Evolutionary conservation across 2,329 filamentous ascomycete genomes (phyloP).

Genomic region (Tolypocladium capitatum): DNA sequence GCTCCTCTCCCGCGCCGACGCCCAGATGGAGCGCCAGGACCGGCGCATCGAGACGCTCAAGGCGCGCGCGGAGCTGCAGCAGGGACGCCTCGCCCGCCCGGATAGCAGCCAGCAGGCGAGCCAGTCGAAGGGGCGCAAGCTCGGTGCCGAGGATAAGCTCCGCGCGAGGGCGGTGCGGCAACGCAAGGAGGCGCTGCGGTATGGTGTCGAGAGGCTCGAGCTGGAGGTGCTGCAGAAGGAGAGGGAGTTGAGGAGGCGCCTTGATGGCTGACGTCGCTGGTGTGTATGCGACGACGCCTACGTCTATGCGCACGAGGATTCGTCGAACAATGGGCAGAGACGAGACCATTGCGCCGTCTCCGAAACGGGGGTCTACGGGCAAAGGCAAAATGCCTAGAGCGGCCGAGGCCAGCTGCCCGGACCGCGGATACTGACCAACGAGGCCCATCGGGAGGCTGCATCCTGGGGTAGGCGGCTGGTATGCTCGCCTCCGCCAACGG

Average conservation of each 20-base stretch:
- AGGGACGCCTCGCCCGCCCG: conserved; percentile 42
- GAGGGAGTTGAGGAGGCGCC: conserved; percentile 39
- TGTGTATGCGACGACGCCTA: neutral
- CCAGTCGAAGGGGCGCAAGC: conserved; percentile 15
- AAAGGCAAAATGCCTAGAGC: neutral
- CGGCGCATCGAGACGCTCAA: conserved; percentile 74
- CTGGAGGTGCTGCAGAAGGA: conserved; percentile 71
- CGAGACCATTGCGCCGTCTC: neutral
- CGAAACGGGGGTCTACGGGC: neutral
- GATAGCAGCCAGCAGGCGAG: conserved; percentile 7
- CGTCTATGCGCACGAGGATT: neutral
- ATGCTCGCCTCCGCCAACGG: neutral
- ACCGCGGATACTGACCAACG: neutral
- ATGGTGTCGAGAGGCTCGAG: conserved; percentile 75
- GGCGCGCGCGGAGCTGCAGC: conserved; percentile 70
- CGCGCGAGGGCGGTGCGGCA: conserved; percentile 52
- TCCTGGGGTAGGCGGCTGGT: neutral
- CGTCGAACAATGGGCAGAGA: neutral
- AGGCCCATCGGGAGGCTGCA: conserved; percentile 10
- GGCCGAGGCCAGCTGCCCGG: neutral
- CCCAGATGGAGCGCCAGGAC: conserved; percentile 69
- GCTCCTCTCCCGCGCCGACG: conserved; percentile 69
- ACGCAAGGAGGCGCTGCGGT: conserved; percentile 74
- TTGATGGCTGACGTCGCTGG: conserved; percentile 10
- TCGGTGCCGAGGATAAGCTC: conserved; percentile 41